Evolutionary conservation across 441 rosid species (phyloP), one percentile per base, ranked within the genome.

Genomic region (Syzygium syzygioides): DNA sequence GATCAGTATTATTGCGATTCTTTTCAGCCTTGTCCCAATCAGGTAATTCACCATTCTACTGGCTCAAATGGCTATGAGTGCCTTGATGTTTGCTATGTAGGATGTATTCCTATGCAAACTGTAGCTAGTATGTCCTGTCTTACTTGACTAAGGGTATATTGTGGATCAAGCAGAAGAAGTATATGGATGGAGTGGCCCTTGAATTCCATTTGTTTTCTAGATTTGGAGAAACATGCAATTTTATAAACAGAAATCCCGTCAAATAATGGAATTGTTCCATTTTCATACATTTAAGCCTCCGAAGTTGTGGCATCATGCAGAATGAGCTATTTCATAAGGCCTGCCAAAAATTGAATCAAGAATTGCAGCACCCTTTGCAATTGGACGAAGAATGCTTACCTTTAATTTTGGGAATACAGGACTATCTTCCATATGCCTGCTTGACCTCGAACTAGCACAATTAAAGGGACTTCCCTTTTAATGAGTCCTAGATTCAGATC

Each of bases 1-100:
- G 95, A 98, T 89, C 99, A 96, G 88, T 98, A 95, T 88, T 98
- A 96, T 89, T 98, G 99, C 76, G 99, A 98, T 91, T 95, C 99
- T 5, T 48, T 4, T 37, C 86, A 55, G 66, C 97, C 98, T 10
- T 98, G 99, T 92, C 93, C 91, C 52, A 98, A 98, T 92, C 97
- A 98, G 99, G 99, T 96, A 92, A 76, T 41, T 76, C 83, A 76
- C n/a, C 41, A 2, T 8, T 34, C 50, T 55, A 55, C 32, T 55
- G 41, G 32, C 50, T 19, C 18, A 56, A 85, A 55, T 4, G 50
- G 64, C 68, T 55, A 1, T 32, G 23, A 18, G 45, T 34, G 54
- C 41, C 83, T 76, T 23, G 53, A 23, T 41, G 52, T 41, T 71
- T 23, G 53, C 83, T 23, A 41, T 4, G n/a, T 23, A 41, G 83